Evolutionary conservation across 139 green algal genomes (phyloP).

Genomic region (Chlamydomonas eustigma): DNA sequence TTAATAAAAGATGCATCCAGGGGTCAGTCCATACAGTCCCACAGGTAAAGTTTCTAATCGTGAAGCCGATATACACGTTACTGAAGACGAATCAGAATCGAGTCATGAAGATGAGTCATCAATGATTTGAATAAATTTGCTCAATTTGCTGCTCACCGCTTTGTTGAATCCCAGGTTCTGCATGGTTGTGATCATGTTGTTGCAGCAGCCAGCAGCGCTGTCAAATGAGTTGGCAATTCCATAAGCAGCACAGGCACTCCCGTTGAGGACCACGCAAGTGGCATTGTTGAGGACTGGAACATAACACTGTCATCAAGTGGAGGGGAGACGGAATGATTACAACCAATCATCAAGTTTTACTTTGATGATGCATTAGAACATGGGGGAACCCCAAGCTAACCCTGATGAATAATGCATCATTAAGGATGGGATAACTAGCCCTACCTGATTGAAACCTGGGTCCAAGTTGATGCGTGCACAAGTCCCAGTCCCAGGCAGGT

Average conservation of each 20-base stretch:
- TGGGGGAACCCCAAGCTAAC: no score
- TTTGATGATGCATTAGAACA: no score
- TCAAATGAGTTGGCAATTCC: conserved; percentile 9
- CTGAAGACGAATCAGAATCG: no score
- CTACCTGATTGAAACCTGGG: not conserved
- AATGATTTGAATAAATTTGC: no score
- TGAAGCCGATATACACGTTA: no score
- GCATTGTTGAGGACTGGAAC: conserved; percentile 9
- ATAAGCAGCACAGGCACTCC: not conserved
- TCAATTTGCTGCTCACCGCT: not conserved
- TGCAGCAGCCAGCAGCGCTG: conserved; percentile 10
- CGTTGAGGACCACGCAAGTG: conserved; percentile 1
- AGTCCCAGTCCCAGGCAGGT: not conserved
- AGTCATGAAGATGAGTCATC: no score
- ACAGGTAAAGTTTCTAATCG: no score
- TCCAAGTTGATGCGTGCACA: conserved; percentile 4
- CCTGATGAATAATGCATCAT: no score
- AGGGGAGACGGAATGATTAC: no score
- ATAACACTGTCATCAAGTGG: not conserved
- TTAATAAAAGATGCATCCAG: no score
- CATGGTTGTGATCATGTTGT: conserved; percentile 9
- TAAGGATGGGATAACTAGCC: not conserved
- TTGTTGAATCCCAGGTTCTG: conserved; percentile 9
- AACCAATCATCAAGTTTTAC: no score
- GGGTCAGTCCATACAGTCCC: no score